These are phyloP conservation scores for Myxozyma kluyveri DNA, from an alignment of 805 yeast genomes.

Conservation along the genomic window DNA sequence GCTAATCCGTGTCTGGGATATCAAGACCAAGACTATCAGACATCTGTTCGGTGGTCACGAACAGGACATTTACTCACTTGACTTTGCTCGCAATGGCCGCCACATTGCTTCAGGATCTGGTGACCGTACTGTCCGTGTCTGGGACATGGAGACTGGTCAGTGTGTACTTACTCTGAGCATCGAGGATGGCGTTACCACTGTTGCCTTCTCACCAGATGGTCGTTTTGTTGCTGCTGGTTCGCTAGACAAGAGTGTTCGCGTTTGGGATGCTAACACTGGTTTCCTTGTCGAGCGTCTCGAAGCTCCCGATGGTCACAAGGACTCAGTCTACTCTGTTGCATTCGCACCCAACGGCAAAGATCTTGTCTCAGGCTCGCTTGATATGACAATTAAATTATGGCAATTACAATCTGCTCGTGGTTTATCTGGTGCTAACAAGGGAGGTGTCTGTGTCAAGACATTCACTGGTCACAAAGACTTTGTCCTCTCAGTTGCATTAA, in stretches of 20 bases:
- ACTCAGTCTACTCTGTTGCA: slow-evolving; percentile 91
- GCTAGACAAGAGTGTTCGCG: slow-evolving; percentile 89
- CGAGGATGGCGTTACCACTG: slow-evolving; percentile 98
- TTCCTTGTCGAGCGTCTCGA: slow-evolving; percentile 88
- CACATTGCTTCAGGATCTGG: slow-evolving; percentile 94
- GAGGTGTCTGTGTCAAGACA: slow-evolving; percentile 74
- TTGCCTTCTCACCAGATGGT: slow-evolving; percentile 95
- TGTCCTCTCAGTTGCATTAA: slow-evolving; percentile 88
- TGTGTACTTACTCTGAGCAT: slow-evolving; percentile 84
- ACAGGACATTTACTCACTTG: slow-evolving; percentile 94
- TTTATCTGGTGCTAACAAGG: slow-evolving; percentile 39
- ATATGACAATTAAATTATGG: slow-evolving; percentile 95
- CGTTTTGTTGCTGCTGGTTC: slow-evolving; percentile 94
- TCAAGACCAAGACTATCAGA: slow-evolving; percentile 78
- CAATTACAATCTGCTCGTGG: slow-evolving; percentile 60
- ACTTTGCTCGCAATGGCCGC: slow-evolving; percentile 90
- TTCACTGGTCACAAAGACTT: slow-evolving; percentile 95
- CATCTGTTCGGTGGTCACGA: slow-evolving; percentile 85
- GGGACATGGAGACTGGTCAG: slow-evolving; percentile 90
- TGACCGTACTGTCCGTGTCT: slow-evolving; percentile 90
- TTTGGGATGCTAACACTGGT: slow-evolving; percentile 94
- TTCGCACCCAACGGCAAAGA: slow-evolving; percentile 89
- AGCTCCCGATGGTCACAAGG: slow-evolving; percentile 93
- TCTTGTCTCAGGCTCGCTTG: slow-evolving; percentile 91
- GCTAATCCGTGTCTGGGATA: slow-evolving; percentile 91